Percentiles rank a stretch among this genome's conserved stretches.
Conservation (phyloP, 2,329 filamentous ascomycete genomes). For the Colletotrichum sp. region DNA sequence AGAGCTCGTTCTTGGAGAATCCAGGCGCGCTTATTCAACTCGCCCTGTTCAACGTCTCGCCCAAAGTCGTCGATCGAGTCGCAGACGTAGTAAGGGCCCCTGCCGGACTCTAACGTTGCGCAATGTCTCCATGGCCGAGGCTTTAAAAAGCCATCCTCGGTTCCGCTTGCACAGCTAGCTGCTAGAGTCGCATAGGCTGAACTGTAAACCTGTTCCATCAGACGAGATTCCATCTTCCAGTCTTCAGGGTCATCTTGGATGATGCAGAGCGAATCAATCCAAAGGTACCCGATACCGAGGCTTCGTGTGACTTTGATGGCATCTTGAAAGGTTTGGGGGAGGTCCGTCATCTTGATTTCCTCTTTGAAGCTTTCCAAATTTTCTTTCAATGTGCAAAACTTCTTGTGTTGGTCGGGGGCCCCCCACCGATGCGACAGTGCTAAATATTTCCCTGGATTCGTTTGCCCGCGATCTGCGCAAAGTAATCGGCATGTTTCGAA, state of each 20-base stretch:
- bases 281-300: constrained; percentile 13
- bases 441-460: background rate
- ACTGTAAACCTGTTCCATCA: constrained; percentile 13
- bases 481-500: background rate
- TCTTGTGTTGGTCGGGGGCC: background rate
- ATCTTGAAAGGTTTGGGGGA: constrained; percentile 17
- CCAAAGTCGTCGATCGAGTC: constrained; percentile 37
- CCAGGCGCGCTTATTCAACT: constrained; percentile 40
- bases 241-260: constrained; percentile 23
- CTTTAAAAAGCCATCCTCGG: background rate
- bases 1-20: constrained; percentile 43
- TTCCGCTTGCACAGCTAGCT: background rate
- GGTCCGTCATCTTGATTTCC: background rate
- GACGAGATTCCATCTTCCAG: constrained; percentile 14
- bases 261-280: constrained; percentile 26
- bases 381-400: background rate
- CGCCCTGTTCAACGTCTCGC: constrained; percentile 30
- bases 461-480: background rate
- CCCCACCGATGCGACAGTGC: constrained; percentile 1
- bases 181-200: background rate
- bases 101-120: background rate
- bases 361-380: background rate
- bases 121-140: background rate
- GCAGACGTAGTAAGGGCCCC: constrained; percentile 22
- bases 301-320: constrained; percentile 7